Percentiles rank a stretch among this genome's conserved stretches.
phyloP scores from a whole-genome alignment of 176 grass and related monocot genomes.

The Typha latifolia region DNA sequence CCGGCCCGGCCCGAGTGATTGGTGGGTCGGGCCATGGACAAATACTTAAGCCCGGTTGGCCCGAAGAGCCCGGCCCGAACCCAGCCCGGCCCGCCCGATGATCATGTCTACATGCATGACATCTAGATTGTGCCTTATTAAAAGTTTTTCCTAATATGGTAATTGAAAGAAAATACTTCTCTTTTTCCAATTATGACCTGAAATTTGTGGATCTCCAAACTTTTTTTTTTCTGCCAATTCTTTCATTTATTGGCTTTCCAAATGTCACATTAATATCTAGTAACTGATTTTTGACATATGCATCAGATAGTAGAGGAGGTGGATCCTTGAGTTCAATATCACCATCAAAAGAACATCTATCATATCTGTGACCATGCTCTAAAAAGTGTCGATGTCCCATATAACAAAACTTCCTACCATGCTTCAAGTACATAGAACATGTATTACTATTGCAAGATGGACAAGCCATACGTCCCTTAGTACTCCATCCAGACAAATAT shows the following conservation, averaged over 20 bases:
- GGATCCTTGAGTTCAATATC: background rate
- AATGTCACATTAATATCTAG: background rate
- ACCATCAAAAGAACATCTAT: conserved; percentile 1
- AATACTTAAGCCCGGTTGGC: too few species aligned
- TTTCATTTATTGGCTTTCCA: background rate
- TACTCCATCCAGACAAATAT: conserved; percentile 6
- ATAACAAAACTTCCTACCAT: background rate
- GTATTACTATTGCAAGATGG: background rate
- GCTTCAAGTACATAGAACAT: background rate
- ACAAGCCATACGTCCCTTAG: background rate
- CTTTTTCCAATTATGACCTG: too few species aligned
- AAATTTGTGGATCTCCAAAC: background rate
- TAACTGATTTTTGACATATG: background rate
- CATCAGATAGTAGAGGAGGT: background rate
- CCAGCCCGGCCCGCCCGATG: too few species aligned
- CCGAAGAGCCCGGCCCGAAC: too few species aligned
- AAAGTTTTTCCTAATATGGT: background rate
- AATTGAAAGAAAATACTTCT: too few species aligned
- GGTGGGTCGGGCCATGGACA: too few species aligned
- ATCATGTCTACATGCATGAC: background rate
- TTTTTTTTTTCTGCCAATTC: background rate
- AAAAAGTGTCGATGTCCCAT: background rate
- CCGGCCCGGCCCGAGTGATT: too few species aligned
- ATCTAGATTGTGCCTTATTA: background rate
- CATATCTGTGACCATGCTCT: background rate